Percentiles rank a stretch among this genome's conserved stretches.
These are phyloP conservation scores for Colletotrichum musae DNA, from an alignment of 2,329 filamentous ascomycete genomes.

Conservation along the genomic window DNA sequence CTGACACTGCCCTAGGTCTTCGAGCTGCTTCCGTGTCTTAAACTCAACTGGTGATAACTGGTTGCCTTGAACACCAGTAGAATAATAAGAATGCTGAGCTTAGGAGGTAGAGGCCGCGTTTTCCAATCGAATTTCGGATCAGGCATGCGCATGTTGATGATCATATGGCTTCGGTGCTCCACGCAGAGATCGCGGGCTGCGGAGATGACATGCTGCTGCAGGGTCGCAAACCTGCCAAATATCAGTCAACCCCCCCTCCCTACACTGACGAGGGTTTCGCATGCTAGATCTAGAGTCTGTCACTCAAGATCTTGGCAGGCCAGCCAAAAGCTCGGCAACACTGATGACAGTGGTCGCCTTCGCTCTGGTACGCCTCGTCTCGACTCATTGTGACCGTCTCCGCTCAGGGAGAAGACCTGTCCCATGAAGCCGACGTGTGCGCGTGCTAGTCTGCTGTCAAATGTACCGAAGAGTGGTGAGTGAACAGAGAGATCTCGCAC, in stretches of 20 bases:
- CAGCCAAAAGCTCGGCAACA: slow-evolving; percentile 24
- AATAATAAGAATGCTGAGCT: background rate
- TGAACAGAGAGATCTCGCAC: background rate
- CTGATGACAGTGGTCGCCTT: background rate
- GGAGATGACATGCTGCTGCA: slow-evolving; percentile 13
- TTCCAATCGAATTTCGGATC: background rate
- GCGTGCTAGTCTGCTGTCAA: slow-evolving; percentile 26
- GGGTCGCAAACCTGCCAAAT: slow-evolving; percentile 28
- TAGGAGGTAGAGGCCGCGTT: background rate
- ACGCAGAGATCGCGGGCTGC: background rate
- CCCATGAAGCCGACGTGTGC: slow-evolving; percentile 22
- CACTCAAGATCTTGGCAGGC: slow-evolving; percentile 28
- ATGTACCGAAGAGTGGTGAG: background rate
- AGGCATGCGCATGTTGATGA: background rate
- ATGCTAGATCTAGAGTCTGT: slow-evolving; percentile 25
- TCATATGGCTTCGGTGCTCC: background rate
- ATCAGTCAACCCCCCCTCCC: slow-evolving; percentile 2
- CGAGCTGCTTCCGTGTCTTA: background rate
- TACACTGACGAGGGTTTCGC: slow-evolving; percentile 10
- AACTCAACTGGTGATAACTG: background rate
- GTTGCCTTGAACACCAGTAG: background rate
- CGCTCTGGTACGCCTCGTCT: too few species aligned
- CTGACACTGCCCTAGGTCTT: slow-evolving; percentile 1
- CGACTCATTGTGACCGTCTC: slow-evolving; percentile 17
- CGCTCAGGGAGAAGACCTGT: slow-evolving; percentile 17